These are phyloP conservation scores for Claviceps spartinae DNA, from an alignment of 2,329 filamentous ascomycete genomes.

Conservation along the genomic window DNA sequence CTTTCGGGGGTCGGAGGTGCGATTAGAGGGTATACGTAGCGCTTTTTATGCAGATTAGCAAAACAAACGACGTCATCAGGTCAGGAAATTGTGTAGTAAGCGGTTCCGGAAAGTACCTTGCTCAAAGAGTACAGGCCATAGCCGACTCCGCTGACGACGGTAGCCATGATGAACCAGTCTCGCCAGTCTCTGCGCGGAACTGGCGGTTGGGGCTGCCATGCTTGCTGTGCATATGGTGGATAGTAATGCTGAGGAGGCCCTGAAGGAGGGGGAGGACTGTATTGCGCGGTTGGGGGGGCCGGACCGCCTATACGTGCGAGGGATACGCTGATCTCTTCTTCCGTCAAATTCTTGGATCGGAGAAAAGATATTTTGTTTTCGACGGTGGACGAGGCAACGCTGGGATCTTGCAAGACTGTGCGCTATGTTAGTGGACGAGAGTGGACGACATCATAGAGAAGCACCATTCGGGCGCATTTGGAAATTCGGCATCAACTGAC, in stretches of 20 bases:
- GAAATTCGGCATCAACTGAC: constrained; percentile 18
- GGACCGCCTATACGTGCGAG: constrained; percentile 55
- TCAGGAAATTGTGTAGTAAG: background rate
- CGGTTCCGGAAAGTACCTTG: constrained; percentile 43
- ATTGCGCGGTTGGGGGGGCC: constrained; percentile 25
- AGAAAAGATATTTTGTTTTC: constrained; percentile 90
- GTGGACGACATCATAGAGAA: background rate
- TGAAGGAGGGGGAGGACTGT: constrained; percentile 25
- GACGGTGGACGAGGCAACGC: constrained; percentile 74
- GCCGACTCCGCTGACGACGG: constrained; percentile 75
- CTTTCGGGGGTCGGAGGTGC: constrained; percentile 88
- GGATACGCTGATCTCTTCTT: constrained; percentile 83
- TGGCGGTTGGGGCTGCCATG: constrained; percentile 45
- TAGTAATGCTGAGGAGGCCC: constrained; percentile 31
- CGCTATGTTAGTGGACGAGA: background rate
- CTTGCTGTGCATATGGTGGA: constrained; percentile 36
- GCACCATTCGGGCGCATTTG: background rate
- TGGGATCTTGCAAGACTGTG: constrained; percentile 84
- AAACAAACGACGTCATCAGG: background rate
- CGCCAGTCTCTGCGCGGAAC: constrained; percentile 82
- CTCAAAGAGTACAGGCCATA: constrained; percentile 82
- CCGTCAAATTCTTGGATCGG: constrained; percentile 90
- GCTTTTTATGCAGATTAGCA: constrained; percentile 30
- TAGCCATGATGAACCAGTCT: constrained; percentile 99
- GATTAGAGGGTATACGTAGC: constrained; percentile 83